Evolutionary conservation across 2,329 filamentous ascomycete species (phyloP).

Genomic region (Clonostachys solani): DNA sequence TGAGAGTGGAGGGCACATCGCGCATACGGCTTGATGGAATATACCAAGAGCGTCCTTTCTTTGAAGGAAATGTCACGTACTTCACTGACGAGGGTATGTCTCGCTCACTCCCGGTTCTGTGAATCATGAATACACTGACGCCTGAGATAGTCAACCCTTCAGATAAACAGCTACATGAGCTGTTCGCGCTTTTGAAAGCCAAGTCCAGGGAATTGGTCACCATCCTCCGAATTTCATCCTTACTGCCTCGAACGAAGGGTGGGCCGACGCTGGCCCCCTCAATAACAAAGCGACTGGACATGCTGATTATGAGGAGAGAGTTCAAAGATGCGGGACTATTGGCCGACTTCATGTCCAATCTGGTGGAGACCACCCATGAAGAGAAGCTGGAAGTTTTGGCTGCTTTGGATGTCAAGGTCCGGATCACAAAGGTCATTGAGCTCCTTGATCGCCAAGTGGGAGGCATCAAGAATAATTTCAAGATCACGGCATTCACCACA

Average conservation of each 20-base stretch:
- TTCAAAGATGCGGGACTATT: slow-evolving; percentile 77
- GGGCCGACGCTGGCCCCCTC: slow-evolving; percentile 70
- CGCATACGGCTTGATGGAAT: slow-evolving; percentile 65
- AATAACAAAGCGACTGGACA: slow-evolving; percentile 80
- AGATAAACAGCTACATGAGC: slow-evolving; percentile 61
- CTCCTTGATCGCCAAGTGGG: slow-evolving; percentile 79
- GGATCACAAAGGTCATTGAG: slow-evolving; percentile 78
- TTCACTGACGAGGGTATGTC: slow-evolving; percentile 64
- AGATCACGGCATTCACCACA: slow-evolving; percentile 73
- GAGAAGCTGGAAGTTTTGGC: slow-evolving; percentile 86
- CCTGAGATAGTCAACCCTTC: slow-evolving; percentile 16
- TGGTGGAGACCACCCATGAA: slow-evolving; percentile 82
- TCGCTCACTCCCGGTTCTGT: background rate
- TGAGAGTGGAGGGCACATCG: slow-evolving; percentile 82
- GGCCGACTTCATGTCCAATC: slow-evolving; percentile 95
- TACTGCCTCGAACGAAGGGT: slow-evolving; percentile 67
- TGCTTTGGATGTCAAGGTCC: slow-evolving; percentile 72
- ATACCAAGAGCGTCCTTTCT: slow-evolving; percentile 75
- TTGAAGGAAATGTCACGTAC: slow-evolving; percentile 74
- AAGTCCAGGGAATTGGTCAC: slow-evolving; percentile 83
- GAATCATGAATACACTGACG: background rate
- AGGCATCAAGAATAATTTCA: slow-evolving; percentile 81
- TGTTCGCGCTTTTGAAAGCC: slow-evolving; percentile 78
- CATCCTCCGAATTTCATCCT: slow-evolving; percentile 76
- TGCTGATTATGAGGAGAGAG: slow-evolving; percentile 81